Evolutionary conservation across 352 stramenopile species (phyloP).

Genomic region (Paralagenidium karlingii): DNA sequence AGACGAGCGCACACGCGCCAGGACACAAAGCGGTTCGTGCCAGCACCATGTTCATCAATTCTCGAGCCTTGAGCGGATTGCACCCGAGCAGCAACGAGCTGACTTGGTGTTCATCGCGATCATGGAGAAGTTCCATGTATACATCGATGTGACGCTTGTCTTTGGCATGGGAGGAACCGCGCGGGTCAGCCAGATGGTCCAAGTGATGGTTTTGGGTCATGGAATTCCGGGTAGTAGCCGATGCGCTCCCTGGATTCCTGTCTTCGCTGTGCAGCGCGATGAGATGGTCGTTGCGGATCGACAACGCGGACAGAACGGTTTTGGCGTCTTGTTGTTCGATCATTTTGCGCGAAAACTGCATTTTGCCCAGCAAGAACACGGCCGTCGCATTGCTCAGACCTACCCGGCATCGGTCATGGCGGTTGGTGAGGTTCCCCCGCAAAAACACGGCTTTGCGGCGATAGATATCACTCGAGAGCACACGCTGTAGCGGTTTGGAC

Average conservation of each 20-base stretch:
- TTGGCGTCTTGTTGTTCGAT: constrained; percentile 29
- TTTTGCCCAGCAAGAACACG: constrained; percentile 51
- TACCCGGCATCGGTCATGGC: constrained; percentile 28
- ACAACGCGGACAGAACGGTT: constrained; percentile 22
- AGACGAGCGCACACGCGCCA: constrained; percentile 41
- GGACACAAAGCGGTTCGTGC: constrained; percentile 35
- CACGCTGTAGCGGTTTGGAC: constrained; percentile 14
- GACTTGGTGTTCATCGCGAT: constrained; percentile 30
- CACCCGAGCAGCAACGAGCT: constrained; percentile 28
- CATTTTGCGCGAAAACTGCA: constrained; percentile 10
- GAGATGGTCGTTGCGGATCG: no score
- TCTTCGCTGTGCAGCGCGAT: no score
- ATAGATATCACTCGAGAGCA: constrained; percentile 36
- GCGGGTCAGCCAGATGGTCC: no score
- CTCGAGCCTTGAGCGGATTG: constrained; percentile 20
- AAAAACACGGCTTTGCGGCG: constrained; percentile 30
- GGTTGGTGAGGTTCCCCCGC: constrained; percentile 28
- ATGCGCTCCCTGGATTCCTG: no score
- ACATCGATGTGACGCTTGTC: constrained; percentile 34
- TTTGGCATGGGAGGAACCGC: no score
- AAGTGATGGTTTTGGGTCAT: no score
- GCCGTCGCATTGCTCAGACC: constrained; percentile 28
- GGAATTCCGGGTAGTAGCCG: no score
- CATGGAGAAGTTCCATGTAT: constrained; percentile 37
- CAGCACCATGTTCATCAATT: constrained; percentile 39